Evolutionary conservation across 2,329 filamentous ascomycete species (phyloP).

Genomic region (Neonectria hederae): DNA sequence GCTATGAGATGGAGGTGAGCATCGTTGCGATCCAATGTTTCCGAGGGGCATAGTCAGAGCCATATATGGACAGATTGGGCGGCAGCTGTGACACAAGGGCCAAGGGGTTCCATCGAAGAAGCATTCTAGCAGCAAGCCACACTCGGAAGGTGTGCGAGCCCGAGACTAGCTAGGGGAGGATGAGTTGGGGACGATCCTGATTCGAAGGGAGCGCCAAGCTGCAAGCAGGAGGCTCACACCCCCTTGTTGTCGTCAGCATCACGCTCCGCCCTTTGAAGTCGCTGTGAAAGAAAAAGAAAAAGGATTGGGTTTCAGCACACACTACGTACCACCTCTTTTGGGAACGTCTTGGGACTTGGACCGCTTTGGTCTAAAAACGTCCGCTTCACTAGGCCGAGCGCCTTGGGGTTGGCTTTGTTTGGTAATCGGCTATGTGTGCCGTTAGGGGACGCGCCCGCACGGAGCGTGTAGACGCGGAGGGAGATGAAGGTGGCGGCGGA

Average conservation of each 20-base stretch:
- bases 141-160: conserved; percentile 16
- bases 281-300: background rate
- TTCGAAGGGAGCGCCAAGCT: conserved; percentile 12
- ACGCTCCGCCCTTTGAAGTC: conserved; percentile 11
- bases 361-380: conserved; percentile 12
- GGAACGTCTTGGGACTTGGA: conserved; percentile 1
- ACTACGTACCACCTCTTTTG: conserved; percentile 15
- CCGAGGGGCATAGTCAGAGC: conserved; percentile 1
- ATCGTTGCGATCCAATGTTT: background rate
- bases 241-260: conserved; percentile 18
- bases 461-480: background rate
- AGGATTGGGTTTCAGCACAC: conserved; percentile 33
- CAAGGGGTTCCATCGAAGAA: conserved; percentile 18
- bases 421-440: conserved; percentile 1
- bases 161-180: conserved; percentile 13
- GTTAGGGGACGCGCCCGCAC: background rate
- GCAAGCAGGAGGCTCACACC: conserved; percentile 5
- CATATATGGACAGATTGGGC: conserved; percentile 16
- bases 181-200: conserved; percentile 7
- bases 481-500: conserved; percentile 1
- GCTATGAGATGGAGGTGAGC: background rate
- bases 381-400: background rate
- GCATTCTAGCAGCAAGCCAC: conserved; percentile 24
- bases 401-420: background rate
- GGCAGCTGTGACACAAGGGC: conserved; percentile 4